These are phyloP conservation scores for Colletotrichum tropicicola DNA, from an alignment of 2,329 filamentous ascomycete species.

Conservation along the genomic window DNA sequence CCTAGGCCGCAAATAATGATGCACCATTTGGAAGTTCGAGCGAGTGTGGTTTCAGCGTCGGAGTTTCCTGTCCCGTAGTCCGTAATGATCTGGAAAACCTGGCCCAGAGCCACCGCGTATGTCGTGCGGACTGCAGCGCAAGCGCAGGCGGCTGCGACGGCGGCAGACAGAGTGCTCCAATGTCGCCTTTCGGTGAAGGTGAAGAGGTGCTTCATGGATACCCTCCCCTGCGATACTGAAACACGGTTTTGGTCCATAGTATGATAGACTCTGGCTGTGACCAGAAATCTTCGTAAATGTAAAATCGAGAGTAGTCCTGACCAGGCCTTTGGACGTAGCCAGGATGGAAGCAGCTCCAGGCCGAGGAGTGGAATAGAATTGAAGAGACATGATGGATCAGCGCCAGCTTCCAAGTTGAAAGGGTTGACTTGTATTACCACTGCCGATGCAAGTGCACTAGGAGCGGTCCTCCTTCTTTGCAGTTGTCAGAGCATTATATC, in stretches of 20 bases:
- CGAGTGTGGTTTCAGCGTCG: constrained; percentile 61
- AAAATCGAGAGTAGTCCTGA: no score
- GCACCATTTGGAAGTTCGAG: constrained; percentile 63
- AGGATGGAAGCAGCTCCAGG: no score
- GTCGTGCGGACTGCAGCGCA: constrained; percentile 71
- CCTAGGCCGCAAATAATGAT: constrained; percentile 72
- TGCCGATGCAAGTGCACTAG: no score
- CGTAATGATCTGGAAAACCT: constrained; percentile 77
- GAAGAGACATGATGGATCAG: no score
- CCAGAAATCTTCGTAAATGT: background rate
- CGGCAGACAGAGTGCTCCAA: constrained; percentile 59
- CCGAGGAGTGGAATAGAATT: no score
- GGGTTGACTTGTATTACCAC: no score
- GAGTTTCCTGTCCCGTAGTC: constrained; percentile 67
- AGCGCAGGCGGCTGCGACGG: constrained; percentile 63
- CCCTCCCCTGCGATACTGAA: background rate
- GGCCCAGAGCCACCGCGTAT: constrained; percentile 76
- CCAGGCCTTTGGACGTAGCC: no score
- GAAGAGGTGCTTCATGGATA: constrained; percentile 66
- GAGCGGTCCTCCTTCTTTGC: no score
- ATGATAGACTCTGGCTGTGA: background rate
- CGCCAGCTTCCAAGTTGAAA: no score
- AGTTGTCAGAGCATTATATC: no score
- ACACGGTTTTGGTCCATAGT: background rate
- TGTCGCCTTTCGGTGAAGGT: constrained; percentile 75